Evolutionary conservation across 345 rosid species (phyloP), one percentile per base, ranked within the genome.

Genomic region (Lepidium aucheri): DNA sequence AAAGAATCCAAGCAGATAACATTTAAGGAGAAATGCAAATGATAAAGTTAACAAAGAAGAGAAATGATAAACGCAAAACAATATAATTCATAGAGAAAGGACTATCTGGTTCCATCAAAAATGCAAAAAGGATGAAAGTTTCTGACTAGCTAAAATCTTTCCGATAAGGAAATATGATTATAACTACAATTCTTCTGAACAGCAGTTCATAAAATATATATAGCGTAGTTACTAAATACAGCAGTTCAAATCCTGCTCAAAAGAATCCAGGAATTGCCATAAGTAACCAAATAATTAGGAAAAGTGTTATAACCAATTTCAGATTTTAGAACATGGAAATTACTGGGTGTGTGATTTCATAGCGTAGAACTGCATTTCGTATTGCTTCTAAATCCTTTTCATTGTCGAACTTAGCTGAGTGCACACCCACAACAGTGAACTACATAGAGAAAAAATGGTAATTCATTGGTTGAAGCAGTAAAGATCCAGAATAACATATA

Each of bases 311-410:
- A 40, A 8, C 17, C 44, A 51, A 18, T 0, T 20, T 44, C 5
- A 9, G 7, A 38, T 0, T 57, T 24, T 34, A 2, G 26, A 54
- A n/a, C 35, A 56, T 39, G 18, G 30, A 41, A 77, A 84, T 78
- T 82, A 89, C 97, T 43, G 97, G 97, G 66, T 93, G 98, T 38
- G 80, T 76, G 72, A 92, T 84, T 56, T 78, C 85, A 65, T 92
- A 92, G 22, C 98, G 93, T 52, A 89, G 63, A 44, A 90, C 96
- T 42, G 97, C 98, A 80, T 79, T 93, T 33, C 87, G 86, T 67
- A 93, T 93, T 67, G 98, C 97, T 70, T 86, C 98, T 72, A 85
- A 76, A 80, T 93, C 98, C 75, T 90, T 93, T 79, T 90, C 98
- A 74, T 93, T 93, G 78, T 90, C 98, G 4, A 93, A 93, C 81